Evolutionary conservation across 2,329 filamentous ascomycete species (phyloP).

Genomic region (Apiospora saccharicola): DNA sequence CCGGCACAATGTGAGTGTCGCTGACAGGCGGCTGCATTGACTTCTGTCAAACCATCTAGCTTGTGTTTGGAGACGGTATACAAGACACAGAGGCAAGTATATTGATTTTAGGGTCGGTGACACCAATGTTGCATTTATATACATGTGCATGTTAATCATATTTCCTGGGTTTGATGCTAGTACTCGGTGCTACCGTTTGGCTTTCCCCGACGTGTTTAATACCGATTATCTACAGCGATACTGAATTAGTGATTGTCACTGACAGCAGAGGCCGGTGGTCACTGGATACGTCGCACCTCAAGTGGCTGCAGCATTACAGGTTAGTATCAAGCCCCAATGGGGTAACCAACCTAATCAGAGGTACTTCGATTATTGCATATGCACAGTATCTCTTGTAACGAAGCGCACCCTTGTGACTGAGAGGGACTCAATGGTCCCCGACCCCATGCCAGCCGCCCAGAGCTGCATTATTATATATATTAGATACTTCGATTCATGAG

Average conservation of each 20-base stretch:
- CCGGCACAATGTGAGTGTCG: neutral
- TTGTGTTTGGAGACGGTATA: neutral
- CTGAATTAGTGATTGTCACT: neutral
- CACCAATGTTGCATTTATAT: neutral
- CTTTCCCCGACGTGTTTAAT: neutral
- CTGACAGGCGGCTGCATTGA: neutral
- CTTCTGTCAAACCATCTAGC: neutral
- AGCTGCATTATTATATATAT: slow-evolving; percentile 6
- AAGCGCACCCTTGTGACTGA: slow-evolving; percentile 18
- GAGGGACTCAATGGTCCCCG: slow-evolving; percentile 12
- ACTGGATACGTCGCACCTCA: neutral
- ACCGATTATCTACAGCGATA: neutral
- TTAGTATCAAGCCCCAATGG: neutral
- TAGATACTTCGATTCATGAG: neutral
- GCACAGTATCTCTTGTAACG: neutral
- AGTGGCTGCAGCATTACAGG: neutral
- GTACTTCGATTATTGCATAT: neutral
- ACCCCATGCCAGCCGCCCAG: neutral
- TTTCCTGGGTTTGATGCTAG: neutral
- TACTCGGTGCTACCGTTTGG: neutral
- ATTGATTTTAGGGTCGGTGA: neutral
- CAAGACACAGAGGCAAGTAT: neutral
- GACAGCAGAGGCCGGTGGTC: neutral
- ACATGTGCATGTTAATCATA: neutral
- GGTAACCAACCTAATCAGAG: neutral